Evolutionary conservation across 129 eudicot genomes (phyloP), one percentile per base, ranked within the genome.

Genomic region (Logfia minima): DNA sequence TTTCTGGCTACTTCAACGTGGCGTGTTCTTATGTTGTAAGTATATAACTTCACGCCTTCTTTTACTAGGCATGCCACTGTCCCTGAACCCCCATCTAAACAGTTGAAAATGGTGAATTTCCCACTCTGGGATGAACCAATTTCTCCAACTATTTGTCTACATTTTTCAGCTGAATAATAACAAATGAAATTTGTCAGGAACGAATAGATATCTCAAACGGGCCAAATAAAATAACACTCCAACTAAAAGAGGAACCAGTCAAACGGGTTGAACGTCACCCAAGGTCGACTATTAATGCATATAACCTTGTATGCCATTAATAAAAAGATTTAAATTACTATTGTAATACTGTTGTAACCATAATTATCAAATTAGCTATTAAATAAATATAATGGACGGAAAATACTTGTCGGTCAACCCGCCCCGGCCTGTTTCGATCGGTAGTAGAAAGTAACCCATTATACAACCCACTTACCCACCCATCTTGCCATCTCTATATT

Each of bases 111-210:
- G 32, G 92, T 89, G 24, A 94, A 91, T 43, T 87, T 39, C 62
- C 98, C 98, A 80, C 96, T 94, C 85, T 93, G 85, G 34, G 97
- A 94, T 75, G 97, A 84, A 23, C 93, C 97, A 5, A 74, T 79
- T 81, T 91, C 85, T 29, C 97, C 97, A 31, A 95, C 97, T 73
- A 91, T 65, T 34, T 84, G 68, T 80, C 97, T 83, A 72, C 92
- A 91, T 81, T 86, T 89, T 84, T 89, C 97, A 78, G 99, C 99
- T 95, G 45, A n/a, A 32, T 5, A 56, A 32, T 22, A 55, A 41
- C 28, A 19, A 16, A 72, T 48, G 6, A 34, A 22, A 48, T 34
- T 63, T 16, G 66, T 79, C 59, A 79, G 67, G 41, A 34, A 79
- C 2, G 8, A 61, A 10, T 48, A 48, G n/a, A 1, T 11, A 48